phyloP scores from a whole-genome alignment of 2,329 filamentous ascomycete genomes.

The Cyphellophora europaea region DNA sequence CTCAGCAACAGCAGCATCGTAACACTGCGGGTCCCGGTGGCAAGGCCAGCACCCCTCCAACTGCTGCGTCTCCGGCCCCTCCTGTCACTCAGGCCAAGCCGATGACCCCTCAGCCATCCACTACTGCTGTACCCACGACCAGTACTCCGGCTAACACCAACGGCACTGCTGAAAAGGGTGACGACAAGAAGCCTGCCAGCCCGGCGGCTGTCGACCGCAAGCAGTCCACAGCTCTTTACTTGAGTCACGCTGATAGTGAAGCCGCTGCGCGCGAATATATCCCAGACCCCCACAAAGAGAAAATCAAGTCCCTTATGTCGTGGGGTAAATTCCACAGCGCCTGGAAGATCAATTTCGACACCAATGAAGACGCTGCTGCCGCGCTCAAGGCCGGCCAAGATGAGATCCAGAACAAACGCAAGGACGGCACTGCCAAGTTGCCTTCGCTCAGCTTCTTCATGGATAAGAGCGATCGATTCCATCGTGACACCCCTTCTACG shows the following conservation, averaged over 20 bases:
- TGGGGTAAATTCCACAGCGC: conserved; percentile 59
- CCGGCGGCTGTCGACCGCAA: conserved; percentile 44
- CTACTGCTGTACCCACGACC: conserved; percentile 20
- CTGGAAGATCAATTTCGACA: conserved; percentile 79
- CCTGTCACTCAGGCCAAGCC: conserved; percentile 41
- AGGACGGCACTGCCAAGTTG: conserved; percentile 61
- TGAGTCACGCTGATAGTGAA: conserved; percentile 75
- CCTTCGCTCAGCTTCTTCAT: conserved; percentile 72
- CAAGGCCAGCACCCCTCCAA: conserved; percentile 20
- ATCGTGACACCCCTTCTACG: conserved; percentile 16
- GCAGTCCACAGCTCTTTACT: conserved; percentile 75
- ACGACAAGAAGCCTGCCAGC: conserved; percentile 47
- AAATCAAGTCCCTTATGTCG: conserved; percentile 64
- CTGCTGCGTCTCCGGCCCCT: conserved; percentile 29
- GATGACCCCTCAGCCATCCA: conserved; percentile 37
- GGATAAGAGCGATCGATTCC: conserved; percentile 20
- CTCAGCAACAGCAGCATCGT: conserved; percentile 23
- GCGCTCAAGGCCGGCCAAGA: conserved; percentile 61
- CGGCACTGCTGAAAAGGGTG: conserved; percentile 38
- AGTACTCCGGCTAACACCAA: conserved; percentile 32
- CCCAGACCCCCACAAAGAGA: conserved; percentile 68
- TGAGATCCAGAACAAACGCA: conserved; percentile 64
- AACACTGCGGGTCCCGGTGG: conserved; percentile 17
- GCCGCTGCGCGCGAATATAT: conserved; percentile 78
- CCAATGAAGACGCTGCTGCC: conserved; percentile 66